Evolutionary conservation across 108 stramenopile genomes (phyloP).

Genomic region (Fistulifera solaris): DNA sequence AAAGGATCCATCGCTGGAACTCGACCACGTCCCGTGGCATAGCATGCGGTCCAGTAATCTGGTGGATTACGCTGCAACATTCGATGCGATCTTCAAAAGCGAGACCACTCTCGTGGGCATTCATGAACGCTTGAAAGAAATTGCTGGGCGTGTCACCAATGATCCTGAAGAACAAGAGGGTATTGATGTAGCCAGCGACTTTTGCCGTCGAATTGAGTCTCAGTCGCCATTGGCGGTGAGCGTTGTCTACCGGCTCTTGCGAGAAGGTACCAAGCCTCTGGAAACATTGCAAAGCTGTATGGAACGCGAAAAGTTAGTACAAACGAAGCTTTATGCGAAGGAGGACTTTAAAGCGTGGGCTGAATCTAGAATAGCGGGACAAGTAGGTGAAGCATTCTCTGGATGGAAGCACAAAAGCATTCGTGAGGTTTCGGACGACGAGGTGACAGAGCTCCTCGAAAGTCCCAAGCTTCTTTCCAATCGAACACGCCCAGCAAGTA

Average conservation of each 20-base stretch:
- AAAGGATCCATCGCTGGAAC: constrained; percentile 30
- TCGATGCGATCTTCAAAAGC: constrained; percentile 38
- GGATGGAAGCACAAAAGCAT: constrained; percentile 60
- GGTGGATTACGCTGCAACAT: constrained; percentile 61
- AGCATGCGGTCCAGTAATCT: constrained; percentile 32
- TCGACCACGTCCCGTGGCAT: constrained; percentile 26
- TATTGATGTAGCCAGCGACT: constrained; percentile 43
- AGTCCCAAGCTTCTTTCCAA: too few relatives aligned
- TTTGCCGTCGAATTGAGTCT: constrained; percentile 48
- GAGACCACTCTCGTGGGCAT: constrained; percentile 59
- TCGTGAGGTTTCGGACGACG: constrained; percentile 56
- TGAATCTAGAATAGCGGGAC: constrained; percentile 24
- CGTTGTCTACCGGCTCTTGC: constrained; percentile 45
- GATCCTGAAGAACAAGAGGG: constrained; percentile 41
- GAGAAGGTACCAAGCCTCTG: constrained; percentile 23
- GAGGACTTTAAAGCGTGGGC: constrained; percentile 62
- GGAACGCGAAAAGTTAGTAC: constrained; percentile 54
- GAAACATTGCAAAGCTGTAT: constrained; percentile 61
- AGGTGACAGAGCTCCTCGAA: constrained; percentile 53
- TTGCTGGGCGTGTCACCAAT: constrained; percentile 19
- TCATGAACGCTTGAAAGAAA: constrained; percentile 55
- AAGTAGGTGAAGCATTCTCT: constrained; percentile 20
- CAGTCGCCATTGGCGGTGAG: constrained; percentile 66
- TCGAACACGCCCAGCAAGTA: too few relatives aligned
- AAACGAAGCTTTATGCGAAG: constrained; percentile 36